phyloP scores from a whole-genome alignment of 257 asterid genomes.

The Ligustrum vulgare region DNA sequence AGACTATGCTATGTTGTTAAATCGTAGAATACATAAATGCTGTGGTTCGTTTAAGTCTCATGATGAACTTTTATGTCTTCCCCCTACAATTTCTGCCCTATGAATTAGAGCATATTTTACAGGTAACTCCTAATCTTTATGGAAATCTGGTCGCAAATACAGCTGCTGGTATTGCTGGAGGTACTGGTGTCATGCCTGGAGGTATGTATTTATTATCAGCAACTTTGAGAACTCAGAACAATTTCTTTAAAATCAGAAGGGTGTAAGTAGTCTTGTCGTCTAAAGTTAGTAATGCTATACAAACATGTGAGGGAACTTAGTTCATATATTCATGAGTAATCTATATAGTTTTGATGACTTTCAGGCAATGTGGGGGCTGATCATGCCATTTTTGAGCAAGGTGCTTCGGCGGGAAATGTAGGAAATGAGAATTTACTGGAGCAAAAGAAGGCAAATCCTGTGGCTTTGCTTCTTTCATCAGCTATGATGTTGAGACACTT shows the following conservation, averaged over 20 bases:
- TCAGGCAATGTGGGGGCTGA: constrained; percentile 94
- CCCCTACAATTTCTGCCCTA: constrained; percentile 9
- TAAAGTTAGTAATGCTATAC: not conserved
- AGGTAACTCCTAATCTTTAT: constrained; percentile 99
- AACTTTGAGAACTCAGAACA: constrained; percentile 1
- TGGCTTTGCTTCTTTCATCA: constrained; percentile 85
- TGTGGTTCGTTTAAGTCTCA: not conserved
- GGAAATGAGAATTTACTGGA: constrained; percentile 64
- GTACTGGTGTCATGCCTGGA: constrained; percentile 98
- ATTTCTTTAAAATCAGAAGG: not conserved
- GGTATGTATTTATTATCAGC: constrained; percentile 43
- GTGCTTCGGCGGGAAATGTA: constrained; percentile 97
- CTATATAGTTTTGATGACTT: constrained; percentile 19
- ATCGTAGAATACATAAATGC: not conserved
- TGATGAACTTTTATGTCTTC: not conserved
- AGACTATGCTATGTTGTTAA: too few species aligned
- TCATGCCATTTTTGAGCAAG: constrained; percentile 94
- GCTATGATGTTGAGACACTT: constrained; percentile 97
- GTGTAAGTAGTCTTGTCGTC: not conserved
- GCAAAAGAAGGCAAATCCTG: constrained; percentile 85
- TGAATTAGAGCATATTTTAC: constrained; percentile 25
- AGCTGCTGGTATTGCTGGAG: constrained; percentile 99
- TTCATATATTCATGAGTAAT: not conserved
- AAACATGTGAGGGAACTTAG: not conserved
- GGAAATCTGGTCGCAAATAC: constrained; percentile 88